These are phyloP conservation scores for Didymella pinodella DNA, from an alignment of 2,329 filamentous ascomycete species.

Conservation along the genomic window DNA sequence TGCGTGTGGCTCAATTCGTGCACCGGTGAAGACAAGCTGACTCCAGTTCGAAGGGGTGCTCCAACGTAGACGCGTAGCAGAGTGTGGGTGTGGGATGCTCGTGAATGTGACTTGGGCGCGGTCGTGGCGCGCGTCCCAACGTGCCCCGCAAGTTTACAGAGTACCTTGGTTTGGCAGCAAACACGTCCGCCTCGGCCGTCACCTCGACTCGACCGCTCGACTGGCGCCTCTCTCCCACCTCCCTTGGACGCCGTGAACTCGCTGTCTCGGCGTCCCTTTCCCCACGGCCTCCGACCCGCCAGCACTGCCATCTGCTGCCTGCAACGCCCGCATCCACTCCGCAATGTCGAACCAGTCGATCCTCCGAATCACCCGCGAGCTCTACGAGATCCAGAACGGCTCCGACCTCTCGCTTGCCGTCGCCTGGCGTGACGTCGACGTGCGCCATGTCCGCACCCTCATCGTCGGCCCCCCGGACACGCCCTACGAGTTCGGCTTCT, in stretches of 20 bases:
- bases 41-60: neutral
- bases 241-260: constrained; percentile 21
- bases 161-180: constrained; percentile 5
- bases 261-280: constrained; percentile 21
- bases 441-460: constrained; percentile 84
- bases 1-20: too few species aligned
- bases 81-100: constrained; percentile 3
- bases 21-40: neutral
- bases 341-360: constrained; percentile 84
- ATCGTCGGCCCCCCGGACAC: constrained; percentile 94
- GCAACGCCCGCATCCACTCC: neutral
- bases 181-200: constrained; percentile 13
- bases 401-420: constrained; percentile 88
- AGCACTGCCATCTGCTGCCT: neutral
- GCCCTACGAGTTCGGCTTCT: constrained; percentile 97
- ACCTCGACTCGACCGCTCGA: constrained; percentile 8
- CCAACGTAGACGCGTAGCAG: neutral
- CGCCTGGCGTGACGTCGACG: constrained; percentile 84
- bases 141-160: constrained; percentile 8
- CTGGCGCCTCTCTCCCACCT: constrained; percentile 5
- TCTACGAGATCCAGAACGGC: constrained; percentile 83
- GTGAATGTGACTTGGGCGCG: constrained; percentile 9
- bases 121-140: constrained; percentile 6
- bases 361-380: constrained; percentile 87
- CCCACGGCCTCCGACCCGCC: neutral